Evolutionary conservation across 208 protist species (phyloP).

Genomic region (Crithidia sp.): DNA sequence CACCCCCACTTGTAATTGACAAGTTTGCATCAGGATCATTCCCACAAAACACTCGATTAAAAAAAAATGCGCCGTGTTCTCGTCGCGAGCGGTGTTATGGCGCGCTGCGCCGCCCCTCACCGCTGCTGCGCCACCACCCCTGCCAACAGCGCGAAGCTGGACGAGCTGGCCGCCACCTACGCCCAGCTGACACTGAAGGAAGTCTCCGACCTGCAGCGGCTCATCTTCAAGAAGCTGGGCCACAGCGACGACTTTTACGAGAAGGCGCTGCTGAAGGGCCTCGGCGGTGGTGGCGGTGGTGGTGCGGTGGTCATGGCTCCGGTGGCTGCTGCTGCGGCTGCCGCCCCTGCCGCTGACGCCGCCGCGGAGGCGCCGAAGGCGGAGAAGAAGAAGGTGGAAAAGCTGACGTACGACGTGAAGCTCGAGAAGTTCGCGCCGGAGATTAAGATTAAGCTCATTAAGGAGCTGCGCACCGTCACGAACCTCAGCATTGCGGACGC

Average conservation of each 20-base stretch:
- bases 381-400: constrained; percentile 93
- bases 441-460: constrained; percentile 92
- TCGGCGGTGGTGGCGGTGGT: constrained; percentile 68
- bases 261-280: constrained; percentile 84
- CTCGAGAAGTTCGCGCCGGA: constrained; percentile 82
- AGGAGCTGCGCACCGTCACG: constrained; percentile 89
- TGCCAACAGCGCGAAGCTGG: constrained; percentile 56
- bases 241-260: constrained; percentile 92
- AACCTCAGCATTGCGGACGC: constrained; percentile 87
- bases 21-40: not conserved
- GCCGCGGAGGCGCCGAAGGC: constrained; percentile 65
- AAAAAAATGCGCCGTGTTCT: constrained; percentile 46
- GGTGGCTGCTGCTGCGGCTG: constrained; percentile 25
- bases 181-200: constrained; percentile 89
- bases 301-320: constrained; percentile 46
- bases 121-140: constrained; percentile 45
- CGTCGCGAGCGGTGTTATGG: constrained; percentile 23
- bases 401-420: constrained; percentile 89
- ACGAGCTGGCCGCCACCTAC: constrained; percentile 78
- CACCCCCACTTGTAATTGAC: not conserved
- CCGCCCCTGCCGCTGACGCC: constrained; percentile 41
- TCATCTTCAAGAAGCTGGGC: constrained; percentile 91
- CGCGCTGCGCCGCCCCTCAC: constrained; percentile 18
- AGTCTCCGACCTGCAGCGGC: constrained; percentile 84
- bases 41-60: not conserved